These are phyloP conservation scores for Heterobasidion irregulare DNA, from an alignment of 1,284 basidiomycete species.

Conservation along the genomic window DNA sequence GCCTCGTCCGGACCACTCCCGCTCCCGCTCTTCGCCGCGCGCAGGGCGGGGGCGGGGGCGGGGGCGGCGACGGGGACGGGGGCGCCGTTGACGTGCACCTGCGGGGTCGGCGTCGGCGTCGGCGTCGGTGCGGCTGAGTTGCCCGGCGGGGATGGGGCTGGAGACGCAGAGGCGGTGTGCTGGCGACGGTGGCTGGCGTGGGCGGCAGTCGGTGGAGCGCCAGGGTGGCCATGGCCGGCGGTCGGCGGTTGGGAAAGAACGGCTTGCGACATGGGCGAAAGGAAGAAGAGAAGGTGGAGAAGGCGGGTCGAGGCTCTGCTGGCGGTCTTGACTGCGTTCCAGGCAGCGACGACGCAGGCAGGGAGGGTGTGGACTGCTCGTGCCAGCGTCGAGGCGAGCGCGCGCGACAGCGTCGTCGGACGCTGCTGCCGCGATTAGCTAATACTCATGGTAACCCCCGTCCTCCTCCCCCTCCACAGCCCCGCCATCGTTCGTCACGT, in stretches of 20 bases:
- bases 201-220: background rate
- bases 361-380: too few species aligned
- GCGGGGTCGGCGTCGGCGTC: slow-evolving; percentile 12
- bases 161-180: slow-evolving; percentile 1
- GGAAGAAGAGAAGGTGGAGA: background rate
- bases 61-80: too few species aligned
- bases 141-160: background rate
- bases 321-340: background rate
- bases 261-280: background rate
- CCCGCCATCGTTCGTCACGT: background rate
- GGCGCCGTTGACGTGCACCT: slow-evolving; percentile 19
- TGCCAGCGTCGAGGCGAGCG: background rate
- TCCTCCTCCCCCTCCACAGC: too few species aligned
- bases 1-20: slow-evolving; percentile 28
- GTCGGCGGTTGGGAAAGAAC: background rate
- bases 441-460: too few species aligned
- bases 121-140: slow-evolving; percentile 1
- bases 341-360: background rate
- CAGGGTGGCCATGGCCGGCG: background rate
- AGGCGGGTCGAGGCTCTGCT: too few species aligned
- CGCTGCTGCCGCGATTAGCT: background rate
- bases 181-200: background rate
- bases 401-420: background rate
- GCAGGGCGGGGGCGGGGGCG: slow-evolving; percentile 1
- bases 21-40: slow-evolving; percentile 12